Percentiles rank a stretch among this genome's conserved stretches.
phyloP scores from a whole-genome alignment of 805 yeast genomes.

The Starmerella floricola region DNA sequence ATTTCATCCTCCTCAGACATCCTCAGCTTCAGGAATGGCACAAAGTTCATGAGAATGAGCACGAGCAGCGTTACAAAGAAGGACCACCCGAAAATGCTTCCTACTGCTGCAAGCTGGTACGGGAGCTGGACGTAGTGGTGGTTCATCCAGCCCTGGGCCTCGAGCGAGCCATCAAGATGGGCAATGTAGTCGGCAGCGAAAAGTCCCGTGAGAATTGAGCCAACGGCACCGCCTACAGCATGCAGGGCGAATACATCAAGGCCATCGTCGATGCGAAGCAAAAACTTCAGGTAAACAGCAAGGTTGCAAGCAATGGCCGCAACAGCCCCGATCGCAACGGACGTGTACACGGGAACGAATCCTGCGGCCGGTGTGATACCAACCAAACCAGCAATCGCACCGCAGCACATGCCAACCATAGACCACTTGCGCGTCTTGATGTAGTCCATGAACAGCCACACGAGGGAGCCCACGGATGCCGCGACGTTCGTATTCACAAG shows the following conservation, averaged over 20 bases:
- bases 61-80: conserved; percentile 63
- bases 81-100: conserved; percentile 67
- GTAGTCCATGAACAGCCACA: conserved; percentile 90
- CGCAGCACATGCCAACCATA: conserved; percentile 82
- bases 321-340: conserved; percentile 71
- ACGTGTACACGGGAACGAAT: conserved; percentile 81
- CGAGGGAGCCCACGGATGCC: conserved; percentile 82
- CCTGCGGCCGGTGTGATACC: conserved; percentile 98
- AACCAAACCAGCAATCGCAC: conserved; percentile 86
- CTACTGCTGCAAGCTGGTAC: conserved; percentile 78
- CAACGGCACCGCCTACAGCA: conserved; percentile 85
- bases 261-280: conserved; percentile 81
- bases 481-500: conserved; percentile 86
- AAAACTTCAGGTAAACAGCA: conserved; percentile 67
- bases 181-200: conserved; percentile 92
- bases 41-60: conserved; percentile 56
- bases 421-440: conserved; percentile 88
- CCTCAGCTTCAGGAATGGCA: conserved; percentile 77
- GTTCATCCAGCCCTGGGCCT: conserved; percentile 87
- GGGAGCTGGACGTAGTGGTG: conserved; percentile 84
- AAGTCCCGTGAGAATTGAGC: conserved; percentile 74
- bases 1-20: conserved; percentile 83
- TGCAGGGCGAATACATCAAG: conserved; percentile 88
- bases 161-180: conserved; percentile 62
- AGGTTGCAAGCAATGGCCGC: conserved; percentile 70